These are phyloP conservation scores for Trichosporon ovoides DNA, from an alignment of 1,284 basidiomycete genomes.

Conservation along the genomic window DNA sequence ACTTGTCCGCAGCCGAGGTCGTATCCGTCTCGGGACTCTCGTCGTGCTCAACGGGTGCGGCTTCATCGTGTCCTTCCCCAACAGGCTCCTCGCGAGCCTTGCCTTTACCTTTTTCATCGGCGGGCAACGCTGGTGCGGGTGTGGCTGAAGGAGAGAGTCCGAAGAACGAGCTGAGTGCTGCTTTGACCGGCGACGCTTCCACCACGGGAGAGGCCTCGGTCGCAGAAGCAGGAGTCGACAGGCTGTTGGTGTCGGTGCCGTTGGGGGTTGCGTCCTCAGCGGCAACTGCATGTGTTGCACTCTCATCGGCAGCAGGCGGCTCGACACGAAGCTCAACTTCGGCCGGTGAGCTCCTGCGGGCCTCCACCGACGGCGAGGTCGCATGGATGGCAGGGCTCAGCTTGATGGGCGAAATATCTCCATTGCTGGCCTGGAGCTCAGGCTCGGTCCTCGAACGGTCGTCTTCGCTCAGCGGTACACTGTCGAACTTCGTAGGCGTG, in stretches of 20 bases:
- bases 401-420: neutral
- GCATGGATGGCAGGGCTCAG: neutral
- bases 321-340: neutral
- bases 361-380: neutral
- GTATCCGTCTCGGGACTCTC: neutral
- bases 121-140: neutral
- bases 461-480: neutral
- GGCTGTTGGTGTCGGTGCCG: neutral
- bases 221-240: neutral
- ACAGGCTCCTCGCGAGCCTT: too few relatives aligned
- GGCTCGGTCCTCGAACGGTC: neutral
- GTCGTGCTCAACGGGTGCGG: neutral
- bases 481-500: neutral
- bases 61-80: too few relatives aligned
- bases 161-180: neutral
- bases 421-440: neutral
- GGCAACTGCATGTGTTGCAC: neutral
- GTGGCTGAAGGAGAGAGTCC: neutral
- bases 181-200: neutral
- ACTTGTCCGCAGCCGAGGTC: neutral
- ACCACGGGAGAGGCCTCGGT: neutral
- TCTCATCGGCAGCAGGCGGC: neutral
- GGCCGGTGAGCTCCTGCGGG: neutral
- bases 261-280: neutral
- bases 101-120: neutral